phyloP scores from a whole-genome alignment of 2,329 filamentous ascomycete genomes.

The Colletotrichum trifolii region DNA sequence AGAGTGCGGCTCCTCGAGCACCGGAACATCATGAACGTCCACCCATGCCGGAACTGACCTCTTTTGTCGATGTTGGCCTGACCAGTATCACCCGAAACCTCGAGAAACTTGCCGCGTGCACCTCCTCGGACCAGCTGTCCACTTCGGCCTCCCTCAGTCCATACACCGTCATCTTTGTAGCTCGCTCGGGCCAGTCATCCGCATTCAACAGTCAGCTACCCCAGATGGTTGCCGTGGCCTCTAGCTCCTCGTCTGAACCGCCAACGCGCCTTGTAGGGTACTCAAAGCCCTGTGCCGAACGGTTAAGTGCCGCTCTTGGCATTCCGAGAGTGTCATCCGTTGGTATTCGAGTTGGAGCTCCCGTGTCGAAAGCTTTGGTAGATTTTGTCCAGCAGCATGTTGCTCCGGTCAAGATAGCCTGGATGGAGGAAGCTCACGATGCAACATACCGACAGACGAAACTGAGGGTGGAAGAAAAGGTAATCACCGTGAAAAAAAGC shows the following conservation, averaged over 20 bases:
- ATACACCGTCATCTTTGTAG: constrained; percentile 68
- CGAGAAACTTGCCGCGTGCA: constrained; percentile 18
- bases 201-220: constrained; percentile 71
- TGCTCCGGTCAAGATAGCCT: constrained; percentile 62
- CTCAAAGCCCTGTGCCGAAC: constrained; percentile 68
- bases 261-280: constrained; percentile 71
- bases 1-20: constrained; percentile 39
- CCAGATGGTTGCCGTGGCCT: constrained; percentile 63
- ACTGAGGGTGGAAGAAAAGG: constrained; percentile 33
- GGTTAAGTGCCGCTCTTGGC: constrained; percentile 66
- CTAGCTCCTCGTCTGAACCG: constrained; percentile 50
- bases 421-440: constrained; percentile 52
- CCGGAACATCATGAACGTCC: constrained; percentile 45
- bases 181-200: constrained; percentile 66
- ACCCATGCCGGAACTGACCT: constrained; percentile 61
- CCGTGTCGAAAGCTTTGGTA: constrained; percentile 66
- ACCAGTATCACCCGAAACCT: constrained; percentile 71
- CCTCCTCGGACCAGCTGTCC: constrained; percentile 50
- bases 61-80: constrained; percentile 72
- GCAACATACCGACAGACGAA: constrained; percentile 44
- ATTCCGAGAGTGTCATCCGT: constrained; percentile 74
- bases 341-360: constrained; percentile 66
- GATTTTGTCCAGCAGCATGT: constrained; percentile 67
- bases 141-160: constrained; percentile 18
- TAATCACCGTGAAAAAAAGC: constrained; percentile 27